These are phyloP conservation scores for Eucalyptus dawsonii DNA, from an alignment of 345 rosid genomes.

Conservation along the genomic window DNA sequence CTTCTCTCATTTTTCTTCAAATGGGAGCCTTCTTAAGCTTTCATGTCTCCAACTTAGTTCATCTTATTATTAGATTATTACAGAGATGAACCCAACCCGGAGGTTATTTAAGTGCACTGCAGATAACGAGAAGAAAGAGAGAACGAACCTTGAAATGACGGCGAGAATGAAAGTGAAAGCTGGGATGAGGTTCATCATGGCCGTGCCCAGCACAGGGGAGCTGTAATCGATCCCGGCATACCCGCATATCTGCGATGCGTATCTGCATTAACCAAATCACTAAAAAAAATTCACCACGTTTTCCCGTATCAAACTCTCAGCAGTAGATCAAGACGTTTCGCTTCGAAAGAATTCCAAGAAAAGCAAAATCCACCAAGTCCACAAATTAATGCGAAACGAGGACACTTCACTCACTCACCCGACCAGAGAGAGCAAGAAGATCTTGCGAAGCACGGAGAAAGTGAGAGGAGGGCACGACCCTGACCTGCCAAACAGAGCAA, in stretches of 20 bases:
- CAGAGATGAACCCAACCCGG: too few relatives aligned
- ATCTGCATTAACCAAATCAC: not conserved
- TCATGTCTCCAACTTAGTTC: too few relatives aligned
- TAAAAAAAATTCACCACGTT: not conserved
- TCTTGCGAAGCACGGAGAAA: not conserved
- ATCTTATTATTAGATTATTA: too few relatives aligned
- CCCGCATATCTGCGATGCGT: not conserved
- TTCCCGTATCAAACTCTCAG: not conserved
- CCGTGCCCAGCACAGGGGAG: slow-evolving; percentile 5
- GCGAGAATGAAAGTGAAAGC: slow-evolving; percentile 10
- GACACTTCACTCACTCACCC: not conserved
- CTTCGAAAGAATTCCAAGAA: not conserved
- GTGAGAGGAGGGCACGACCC: slow-evolving; percentile 8
- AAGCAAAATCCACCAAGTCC: slow-evolving; percentile 1
- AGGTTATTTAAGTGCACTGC: not conserved
- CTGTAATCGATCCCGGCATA: not conserved
- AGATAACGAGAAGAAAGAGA: not conserved
- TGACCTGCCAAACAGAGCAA: not conserved
- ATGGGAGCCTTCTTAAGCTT: too few relatives aligned
- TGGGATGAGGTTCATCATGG: slow-evolving; percentile 10
- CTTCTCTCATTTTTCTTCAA: not conserved
- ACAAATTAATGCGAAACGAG: not conserved
- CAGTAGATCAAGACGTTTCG: not conserved
- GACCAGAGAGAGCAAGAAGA: slow-evolving; percentile 12
- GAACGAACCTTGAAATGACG: not conserved